These are phyloP conservation scores for Aspergillus uvarum DNA, from an alignment of 2,329 filamentous ascomycete genomes.

Conservation along the genomic window DNA sequence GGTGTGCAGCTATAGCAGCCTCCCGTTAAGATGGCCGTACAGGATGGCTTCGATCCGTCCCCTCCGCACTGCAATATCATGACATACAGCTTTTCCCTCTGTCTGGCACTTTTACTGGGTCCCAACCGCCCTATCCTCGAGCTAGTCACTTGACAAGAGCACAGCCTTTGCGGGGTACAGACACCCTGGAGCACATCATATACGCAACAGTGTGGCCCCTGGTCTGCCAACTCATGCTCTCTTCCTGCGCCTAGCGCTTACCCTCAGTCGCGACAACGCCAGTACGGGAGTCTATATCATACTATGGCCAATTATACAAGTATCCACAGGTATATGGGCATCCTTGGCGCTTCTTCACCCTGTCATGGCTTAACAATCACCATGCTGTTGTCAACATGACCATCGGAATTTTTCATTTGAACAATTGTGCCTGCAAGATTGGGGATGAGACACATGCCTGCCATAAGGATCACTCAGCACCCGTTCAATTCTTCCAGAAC, in stretches of 20 bases:
- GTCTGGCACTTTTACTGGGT: neutral
- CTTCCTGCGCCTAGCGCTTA: neutral
- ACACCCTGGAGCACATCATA: neutral
- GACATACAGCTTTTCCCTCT: neutral
- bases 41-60: neutral
- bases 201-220: neutral
- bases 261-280: neutral
- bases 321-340: neutral
- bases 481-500: neutral
- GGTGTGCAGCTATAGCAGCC: neutral
- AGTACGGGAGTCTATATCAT: neutral
- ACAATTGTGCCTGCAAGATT: neutral
- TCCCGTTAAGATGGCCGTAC: neutral
- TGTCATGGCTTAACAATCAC: neutral
- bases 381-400: neutral
- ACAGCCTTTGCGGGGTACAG: constrained; percentile 5
- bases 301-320: neutral
- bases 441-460: neutral
- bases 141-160: neutral
- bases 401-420: neutral
- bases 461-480: neutral
- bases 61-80: neutral
- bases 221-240: constrained; percentile 7
- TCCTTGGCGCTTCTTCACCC: neutral
- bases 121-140: neutral